phyloP scores from a whole-genome alignment of 192 early-diverging fungal genomes.

The Gamsiella multidivaricata region DNA sequence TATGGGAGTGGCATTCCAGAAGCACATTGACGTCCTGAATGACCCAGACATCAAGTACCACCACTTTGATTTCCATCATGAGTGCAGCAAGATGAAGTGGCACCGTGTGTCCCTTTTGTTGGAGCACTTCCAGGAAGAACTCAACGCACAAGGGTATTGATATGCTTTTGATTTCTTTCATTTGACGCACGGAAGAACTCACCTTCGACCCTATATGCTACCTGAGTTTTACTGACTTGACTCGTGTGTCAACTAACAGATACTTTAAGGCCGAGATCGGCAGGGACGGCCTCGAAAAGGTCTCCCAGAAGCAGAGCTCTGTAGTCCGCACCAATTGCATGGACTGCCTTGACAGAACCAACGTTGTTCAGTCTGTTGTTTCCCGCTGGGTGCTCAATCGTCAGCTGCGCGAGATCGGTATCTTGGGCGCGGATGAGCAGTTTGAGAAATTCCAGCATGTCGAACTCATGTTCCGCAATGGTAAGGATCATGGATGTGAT shows the following conservation, averaged over 20 bases:
- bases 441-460: slow-evolving; percentile 76
- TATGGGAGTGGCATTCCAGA: slow-evolving; percentile 84
- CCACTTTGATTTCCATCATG: slow-evolving; percentile 98
- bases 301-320: slow-evolving; percentile 71
- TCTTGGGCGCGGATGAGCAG: slow-evolving; percentile 69
- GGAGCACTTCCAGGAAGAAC: slow-evolving; percentile 78
- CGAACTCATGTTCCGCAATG: slow-evolving; percentile 81
- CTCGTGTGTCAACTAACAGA: no score
- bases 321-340: slow-evolving; percentile 98
- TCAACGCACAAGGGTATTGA: slow-evolving; percentile 62
- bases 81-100: slow-evolving; percentile 97
- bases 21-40: slow-evolving; percentile 68
- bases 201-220: no score
- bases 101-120: slow-evolving; percentile 86
- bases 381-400: slow-evolving; percentile 76
- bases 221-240: no score
- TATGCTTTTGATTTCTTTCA: not conserved
- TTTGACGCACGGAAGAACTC: not conserved
- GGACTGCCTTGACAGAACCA: slow-evolving; percentile 99
- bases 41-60: slow-evolving; percentile 75
- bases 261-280: slow-evolving; percentile 64
- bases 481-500: slow-evolving; percentile 47
- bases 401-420: slow-evolving; percentile 77
- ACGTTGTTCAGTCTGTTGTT: slow-evolving; percentile 96
- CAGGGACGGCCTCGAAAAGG: slow-evolving; percentile 38